phyloP scores from a whole-genome alignment of 2,329 filamentous ascomycete genomes.

The Ophiostoma montium region DNA sequence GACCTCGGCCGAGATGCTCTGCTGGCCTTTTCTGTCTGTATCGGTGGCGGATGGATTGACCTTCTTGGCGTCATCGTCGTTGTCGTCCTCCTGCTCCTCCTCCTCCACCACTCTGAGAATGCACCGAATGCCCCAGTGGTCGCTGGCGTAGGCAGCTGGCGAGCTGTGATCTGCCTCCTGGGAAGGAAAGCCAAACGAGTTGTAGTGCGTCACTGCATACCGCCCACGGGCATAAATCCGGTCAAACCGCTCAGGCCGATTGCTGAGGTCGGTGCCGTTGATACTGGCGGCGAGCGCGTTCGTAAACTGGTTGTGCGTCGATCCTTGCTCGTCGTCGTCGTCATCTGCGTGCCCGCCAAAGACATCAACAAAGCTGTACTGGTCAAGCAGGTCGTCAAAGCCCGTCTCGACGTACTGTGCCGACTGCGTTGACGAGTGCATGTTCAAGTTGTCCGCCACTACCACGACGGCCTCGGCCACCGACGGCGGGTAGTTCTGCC shows the following conservation, averaged over 20 bases:
- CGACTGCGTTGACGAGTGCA: constrained; percentile 41
- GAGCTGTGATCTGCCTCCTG: constrained; percentile 7
- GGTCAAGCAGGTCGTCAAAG: constrained; percentile 32
- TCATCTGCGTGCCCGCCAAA: constrained; percentile 31
- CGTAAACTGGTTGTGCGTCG: constrained; percentile 46
- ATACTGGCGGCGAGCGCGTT: constrained; percentile 42
- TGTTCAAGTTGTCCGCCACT: constrained; percentile 52
- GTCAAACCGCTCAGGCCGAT: constrained; percentile 51
- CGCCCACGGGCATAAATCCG: constrained; percentile 39
- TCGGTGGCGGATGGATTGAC: too few relatives aligned
- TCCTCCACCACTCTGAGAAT: constrained; percentile 19
- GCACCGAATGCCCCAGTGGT: constrained; percentile 45
- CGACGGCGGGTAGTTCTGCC: constrained; percentile 20
- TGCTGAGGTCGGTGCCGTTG: constrained; percentile 31
- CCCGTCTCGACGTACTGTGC: constrained; percentile 24
- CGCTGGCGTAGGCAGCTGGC: constrained; percentile 27
- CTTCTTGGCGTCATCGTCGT: not conserved
- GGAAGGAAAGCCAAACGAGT: constrained; percentile 39
- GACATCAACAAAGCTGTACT: constrained; percentile 35
- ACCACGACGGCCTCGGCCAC: constrained; percentile 37
- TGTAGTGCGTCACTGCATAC: constrained; percentile 26
- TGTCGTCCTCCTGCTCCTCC: not conserved
- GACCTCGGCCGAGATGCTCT: constrained; percentile 9
- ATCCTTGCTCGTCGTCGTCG: constrained; percentile 46
- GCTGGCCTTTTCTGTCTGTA: not conserved